These are phyloP conservation scores for Globisporangium paddicum DNA, from an alignment of 352 stramenopile species.

Conservation along the genomic window DNA sequence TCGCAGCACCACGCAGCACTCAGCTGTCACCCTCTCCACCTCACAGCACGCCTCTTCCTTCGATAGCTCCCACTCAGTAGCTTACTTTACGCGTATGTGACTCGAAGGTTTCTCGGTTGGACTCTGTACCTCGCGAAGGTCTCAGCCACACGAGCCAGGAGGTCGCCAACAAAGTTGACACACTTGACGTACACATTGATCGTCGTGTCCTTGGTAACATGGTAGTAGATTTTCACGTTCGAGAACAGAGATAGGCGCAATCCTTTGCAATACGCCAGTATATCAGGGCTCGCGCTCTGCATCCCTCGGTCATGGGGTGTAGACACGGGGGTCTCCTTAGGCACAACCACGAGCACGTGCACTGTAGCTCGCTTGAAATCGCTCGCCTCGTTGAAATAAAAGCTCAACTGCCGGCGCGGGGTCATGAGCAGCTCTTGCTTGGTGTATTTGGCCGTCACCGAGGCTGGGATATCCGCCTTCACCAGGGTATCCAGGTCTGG, in stretches of 20 bases:
- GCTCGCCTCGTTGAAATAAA: background rate
- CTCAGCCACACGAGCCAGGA: background rate
- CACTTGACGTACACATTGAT: background rate
- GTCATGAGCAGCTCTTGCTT: background rate
- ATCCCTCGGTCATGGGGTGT: too few relatives aligned
- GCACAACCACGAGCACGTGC: background rate
- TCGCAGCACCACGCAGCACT: too few relatives aligned
- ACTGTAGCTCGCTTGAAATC: background rate
- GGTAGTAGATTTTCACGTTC: background rate
- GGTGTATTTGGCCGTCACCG: too few relatives aligned
- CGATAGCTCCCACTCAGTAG: too few relatives aligned
- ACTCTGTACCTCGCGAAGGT: background rate
- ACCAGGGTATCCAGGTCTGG: too few relatives aligned
- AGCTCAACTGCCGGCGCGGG: background rate
- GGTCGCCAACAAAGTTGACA: background rate
- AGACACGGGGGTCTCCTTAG: background rate
- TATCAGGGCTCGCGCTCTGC: too few relatives aligned
- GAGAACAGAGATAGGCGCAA: background rate
- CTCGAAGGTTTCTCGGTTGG: background rate
- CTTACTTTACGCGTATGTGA: background rate
- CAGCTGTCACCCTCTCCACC: too few relatives aligned
- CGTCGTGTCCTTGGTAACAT: background rate
- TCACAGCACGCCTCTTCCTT: too few relatives aligned
- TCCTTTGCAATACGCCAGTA: too few relatives aligned
- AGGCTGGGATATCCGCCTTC: background rate